These are phyloP conservation scores for Lentinus tigrinus DNA, from an alignment of 768 basidiomycete species.

Conservation along the genomic window DNA sequence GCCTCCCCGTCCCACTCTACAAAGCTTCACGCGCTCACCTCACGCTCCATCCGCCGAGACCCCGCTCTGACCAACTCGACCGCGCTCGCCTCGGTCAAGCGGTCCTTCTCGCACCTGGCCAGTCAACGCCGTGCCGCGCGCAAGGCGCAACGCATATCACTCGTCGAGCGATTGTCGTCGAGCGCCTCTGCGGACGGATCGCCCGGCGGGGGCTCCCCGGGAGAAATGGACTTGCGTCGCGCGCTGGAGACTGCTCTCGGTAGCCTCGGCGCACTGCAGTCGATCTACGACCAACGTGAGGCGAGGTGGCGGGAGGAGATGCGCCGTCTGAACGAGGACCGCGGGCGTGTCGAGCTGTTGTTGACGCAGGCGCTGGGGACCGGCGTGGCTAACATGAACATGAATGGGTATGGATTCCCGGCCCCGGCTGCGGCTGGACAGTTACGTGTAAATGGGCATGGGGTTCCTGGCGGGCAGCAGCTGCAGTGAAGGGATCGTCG, in stretches of 20 bases:
- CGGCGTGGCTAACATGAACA: neutral
- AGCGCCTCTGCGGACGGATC: constrained; percentile 54
- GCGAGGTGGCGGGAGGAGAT: constrained; percentile 67
- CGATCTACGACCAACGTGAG: constrained; percentile 69
- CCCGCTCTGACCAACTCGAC: constrained; percentile 43
- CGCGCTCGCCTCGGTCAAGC: constrained; percentile 51
- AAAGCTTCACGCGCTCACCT: constrained; percentile 61
- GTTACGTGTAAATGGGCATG: neutral
- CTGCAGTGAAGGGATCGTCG: neutral
- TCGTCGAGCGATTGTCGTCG: constrained; percentile 40
- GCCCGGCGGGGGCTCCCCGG: constrained; percentile 48
- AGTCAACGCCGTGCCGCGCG: constrained; percentile 48
- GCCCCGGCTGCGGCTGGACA: neutral
- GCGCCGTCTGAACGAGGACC: constrained; percentile 59
- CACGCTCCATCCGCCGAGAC: constrained; percentile 67
- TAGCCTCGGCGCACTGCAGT: constrained; percentile 60
- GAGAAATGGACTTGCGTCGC: constrained; percentile 63
- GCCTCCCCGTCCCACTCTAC: constrained; percentile 74
- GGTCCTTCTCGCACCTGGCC: constrained; percentile 60
- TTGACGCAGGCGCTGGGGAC: constrained; percentile 59
- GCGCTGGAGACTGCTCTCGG: constrained; percentile 68
- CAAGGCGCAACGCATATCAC: constrained; percentile 45
- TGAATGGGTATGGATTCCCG: neutral
- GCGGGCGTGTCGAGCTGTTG: constrained; percentile 64
- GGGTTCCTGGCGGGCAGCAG: neutral